Evolutionary conservation across 805 yeast species (phyloP).

Genomic region (Soucietia sequanensis): DNA sequence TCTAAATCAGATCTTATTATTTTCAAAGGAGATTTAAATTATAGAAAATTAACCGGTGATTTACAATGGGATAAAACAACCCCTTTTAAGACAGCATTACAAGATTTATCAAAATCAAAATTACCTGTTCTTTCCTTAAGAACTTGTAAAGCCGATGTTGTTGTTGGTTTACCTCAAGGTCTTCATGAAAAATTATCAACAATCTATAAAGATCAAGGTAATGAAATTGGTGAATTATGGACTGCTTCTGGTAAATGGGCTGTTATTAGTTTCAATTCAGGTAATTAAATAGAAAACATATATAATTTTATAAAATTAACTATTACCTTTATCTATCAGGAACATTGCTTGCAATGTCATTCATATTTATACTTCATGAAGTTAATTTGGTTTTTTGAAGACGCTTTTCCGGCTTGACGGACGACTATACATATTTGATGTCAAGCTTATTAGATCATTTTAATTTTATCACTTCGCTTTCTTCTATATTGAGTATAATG

Average conservation of each 20-base stretch:
- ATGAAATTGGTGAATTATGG: slow-evolving; percentile 76
- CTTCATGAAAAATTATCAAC: slow-evolving; percentile 64
- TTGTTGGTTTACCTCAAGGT: slow-evolving; percentile 79
- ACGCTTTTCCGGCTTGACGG: no score
- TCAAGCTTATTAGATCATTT: no score
- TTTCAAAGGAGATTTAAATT: slow-evolving; percentile 94
- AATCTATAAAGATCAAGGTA: slow-evolving; percentile 57
- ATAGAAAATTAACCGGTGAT: slow-evolving; percentile 91
- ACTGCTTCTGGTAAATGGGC: slow-evolving; percentile 91
- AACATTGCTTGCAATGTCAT: no score
- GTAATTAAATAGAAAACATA: slow-evolving; percentile 5
- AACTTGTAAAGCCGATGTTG: slow-evolving; percentile 95
- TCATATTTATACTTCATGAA: no score
- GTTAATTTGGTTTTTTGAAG: no score
- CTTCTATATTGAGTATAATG: no score
- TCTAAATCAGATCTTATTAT: slow-evolving; percentile 66
- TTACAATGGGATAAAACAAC: slow-evolving; percentile 84
- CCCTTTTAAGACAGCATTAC: slow-evolving; percentile 68
- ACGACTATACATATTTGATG: no score
- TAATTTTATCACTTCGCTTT: no score
- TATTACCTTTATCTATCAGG: no score
- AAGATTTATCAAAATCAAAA: slow-evolving; percentile 60
- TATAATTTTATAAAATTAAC: no score
- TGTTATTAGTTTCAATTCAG: slow-evolving; percentile 49
- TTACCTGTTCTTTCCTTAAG: slow-evolving; percentile 74